phyloP scores from a whole-genome alignment of 2,329 filamentous ascomycete genomes.

The Lachnellula cervina region DNA sequence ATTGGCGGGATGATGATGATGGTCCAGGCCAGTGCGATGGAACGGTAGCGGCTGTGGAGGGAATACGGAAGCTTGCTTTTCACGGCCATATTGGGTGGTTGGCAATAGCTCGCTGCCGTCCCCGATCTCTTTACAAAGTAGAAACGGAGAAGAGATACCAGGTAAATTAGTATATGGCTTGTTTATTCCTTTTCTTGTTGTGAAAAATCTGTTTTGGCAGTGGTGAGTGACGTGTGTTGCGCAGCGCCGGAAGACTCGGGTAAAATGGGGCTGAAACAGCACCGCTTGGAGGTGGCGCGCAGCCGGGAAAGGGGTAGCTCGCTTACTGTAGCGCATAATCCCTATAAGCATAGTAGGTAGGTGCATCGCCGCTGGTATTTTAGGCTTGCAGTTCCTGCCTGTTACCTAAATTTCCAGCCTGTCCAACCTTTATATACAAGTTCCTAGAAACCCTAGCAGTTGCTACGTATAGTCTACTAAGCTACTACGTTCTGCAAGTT shows the following conservation, averaged over 20 bases:
- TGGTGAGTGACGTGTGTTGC: neutral
- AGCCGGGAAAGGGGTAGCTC: too few species aligned
- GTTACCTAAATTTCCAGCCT: too few species aligned
- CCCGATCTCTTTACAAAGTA: neutral
- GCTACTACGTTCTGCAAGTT: too few species aligned
- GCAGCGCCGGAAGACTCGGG: neutral
- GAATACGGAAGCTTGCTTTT: slow-evolving; percentile 16
- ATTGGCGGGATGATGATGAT: slow-evolving; percentile 22
- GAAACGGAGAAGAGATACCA: neutral
- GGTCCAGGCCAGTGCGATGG: slow-evolving; percentile 22
- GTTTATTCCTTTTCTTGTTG: neutral
- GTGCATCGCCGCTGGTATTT: too few species aligned
- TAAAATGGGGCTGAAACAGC: too few species aligned
- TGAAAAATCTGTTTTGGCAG: neutral
- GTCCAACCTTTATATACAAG: too few species aligned
- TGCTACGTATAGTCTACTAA: too few species aligned
- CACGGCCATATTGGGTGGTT: slow-evolving; percentile 11
- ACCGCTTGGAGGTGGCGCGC: too few species aligned
- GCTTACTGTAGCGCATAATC: too few species aligned
- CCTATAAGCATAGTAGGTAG: too few species aligned
- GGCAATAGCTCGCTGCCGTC: neutral
- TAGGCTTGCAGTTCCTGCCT: too few species aligned
- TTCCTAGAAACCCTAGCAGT: too few species aligned
- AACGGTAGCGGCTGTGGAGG: slow-evolving; percentile 18
- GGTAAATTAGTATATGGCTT: neutral